Evolutionary conservation across 495 filamentous ascomycete genomes (phyloP), one percentile per base, ranked within the genome.

Genomic region (Hypoxylon lenormandii): DNA sequence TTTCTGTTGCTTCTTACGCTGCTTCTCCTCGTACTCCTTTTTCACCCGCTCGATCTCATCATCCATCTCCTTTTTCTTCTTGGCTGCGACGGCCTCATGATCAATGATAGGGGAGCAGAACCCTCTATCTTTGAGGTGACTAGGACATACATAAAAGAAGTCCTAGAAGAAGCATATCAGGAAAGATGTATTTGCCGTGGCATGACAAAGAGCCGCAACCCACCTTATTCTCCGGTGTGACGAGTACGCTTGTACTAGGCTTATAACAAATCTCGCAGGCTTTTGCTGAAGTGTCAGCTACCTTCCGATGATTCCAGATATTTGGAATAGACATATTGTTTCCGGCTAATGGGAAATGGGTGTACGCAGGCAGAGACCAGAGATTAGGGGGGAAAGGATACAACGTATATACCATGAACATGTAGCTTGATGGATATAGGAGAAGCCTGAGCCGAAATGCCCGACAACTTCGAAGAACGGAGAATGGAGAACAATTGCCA

Each of bases 231-330:
- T 97, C 92, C 0, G 92, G 85, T 1, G 93, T 97, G 64, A 97
- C 90, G 60, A 98, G 82, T 21, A 98, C 95, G 72, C 88, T 93
- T 6, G 89, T 87, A 47, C 90, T 92, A 4, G 91, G 90, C 77
- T 95, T 97, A 83, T 89, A 94, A 82, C 95, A 98, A 64, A 98
- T 87, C 73, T 90, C 87, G 78, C 95, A 98, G 45, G 92, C 82
- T 77, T 92, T 97, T 4, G 89, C 84, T 8, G 86, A 85, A 40
- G 89, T 88, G 49, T 97, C 92, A 19, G 95, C 93, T 48, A 98
- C 95, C 61, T 86, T 91, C 47, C 96, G 92, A 60, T 94, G 89
- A 64, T 94, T 88, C 80, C 93, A 98, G 22, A 90, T 78, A 73
- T 98, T 98, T 19, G 86, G 85, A 38, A 96, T 85, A 19, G 90